Percentiles rank a stretch among this genome's conserved stretches.
These are phyloP conservation scores for Podospora tetraspora DNA, from an alignment of 495 filamentous ascomycete genomes.

Conservation along the genomic window DNA sequence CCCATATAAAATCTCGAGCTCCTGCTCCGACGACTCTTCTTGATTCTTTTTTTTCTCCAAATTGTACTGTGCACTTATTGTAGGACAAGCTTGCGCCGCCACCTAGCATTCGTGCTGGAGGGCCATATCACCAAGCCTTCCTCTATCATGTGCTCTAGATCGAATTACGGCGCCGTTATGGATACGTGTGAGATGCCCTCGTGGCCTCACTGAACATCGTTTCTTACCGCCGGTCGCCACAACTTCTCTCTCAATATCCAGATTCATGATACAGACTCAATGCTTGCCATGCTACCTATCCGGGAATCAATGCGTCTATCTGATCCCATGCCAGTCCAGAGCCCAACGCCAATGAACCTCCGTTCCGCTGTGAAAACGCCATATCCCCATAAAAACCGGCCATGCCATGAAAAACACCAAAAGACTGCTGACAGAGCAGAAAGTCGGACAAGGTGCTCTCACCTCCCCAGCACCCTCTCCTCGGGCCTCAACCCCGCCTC, in stretches of 20 bases:
- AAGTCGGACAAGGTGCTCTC: background rate
- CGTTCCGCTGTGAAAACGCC: background rate
- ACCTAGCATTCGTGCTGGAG: slow-evolving; percentile 8
- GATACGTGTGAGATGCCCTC: slow-evolving; percentile 51
- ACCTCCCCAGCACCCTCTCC: slow-evolving; percentile 12
- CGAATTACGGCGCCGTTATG: slow-evolving; percentile 52
- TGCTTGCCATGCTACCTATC: background rate
- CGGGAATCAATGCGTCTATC: background rate
- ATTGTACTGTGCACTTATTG: slow-evolving; percentile 77
- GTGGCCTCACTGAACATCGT: slow-evolving; percentile 45
- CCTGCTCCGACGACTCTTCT: slow-evolving; percentile 19
- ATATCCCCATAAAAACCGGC: background rate
- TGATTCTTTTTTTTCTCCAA: slow-evolving; percentile 42
- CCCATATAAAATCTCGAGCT: slow-evolving; percentile 20
- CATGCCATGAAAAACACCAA: background rate
- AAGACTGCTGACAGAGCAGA: background rate
- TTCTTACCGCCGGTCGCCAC: slow-evolving; percentile 61
- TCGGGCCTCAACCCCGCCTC: slow-evolving; percentile 23
- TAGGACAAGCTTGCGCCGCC: slow-evolving; percentile 56
- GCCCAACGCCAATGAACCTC: background rate
- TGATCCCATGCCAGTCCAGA: background rate
- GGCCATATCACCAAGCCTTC: slow-evolving; percentile 43
- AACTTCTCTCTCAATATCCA: slow-evolving; percentile 20
- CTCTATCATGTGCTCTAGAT: slow-evolving; percentile 61
- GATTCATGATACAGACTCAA: background rate